Percentiles rank a stretch among this genome's conserved stretches.
phyloP scores from a whole-genome alignment of 2,329 filamentous ascomycete genomes.

The Botryotinia convoluta region DNA sequence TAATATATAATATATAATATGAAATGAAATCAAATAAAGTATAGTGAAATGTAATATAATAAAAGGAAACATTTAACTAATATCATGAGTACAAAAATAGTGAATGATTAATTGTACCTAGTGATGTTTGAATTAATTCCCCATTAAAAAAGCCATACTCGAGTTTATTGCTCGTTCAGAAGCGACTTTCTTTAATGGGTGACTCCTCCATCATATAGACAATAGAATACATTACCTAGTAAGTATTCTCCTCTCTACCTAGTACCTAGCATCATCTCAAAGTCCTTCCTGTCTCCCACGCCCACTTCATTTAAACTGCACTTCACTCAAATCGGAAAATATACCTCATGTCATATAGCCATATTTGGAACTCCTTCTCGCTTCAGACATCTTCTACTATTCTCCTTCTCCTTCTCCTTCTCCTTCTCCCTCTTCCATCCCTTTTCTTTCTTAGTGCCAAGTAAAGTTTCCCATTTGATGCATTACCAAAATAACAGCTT shows the following conservation, averaged over 20 bases:
- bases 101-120: not conserved
- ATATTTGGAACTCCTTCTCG: not conserved
- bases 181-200: not conserved
- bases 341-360: not conserved
- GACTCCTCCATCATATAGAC: not conserved
- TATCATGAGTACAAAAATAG: not conserved
- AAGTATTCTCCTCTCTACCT: not conserved
- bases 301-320: not conserved
- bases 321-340: not conserved
- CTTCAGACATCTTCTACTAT: not conserved
- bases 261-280: not conserved
- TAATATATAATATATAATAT: not conserved
- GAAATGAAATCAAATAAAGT: not conserved
- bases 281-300: not conserved
- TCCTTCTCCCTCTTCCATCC: not conserved
- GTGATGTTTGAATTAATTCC: not conserved
- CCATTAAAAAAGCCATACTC: not conserved
- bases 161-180: not conserved
- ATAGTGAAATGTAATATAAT: not conserved
- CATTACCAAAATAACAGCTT: not conserved
- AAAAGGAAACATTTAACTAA: not conserved
- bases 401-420: no score
- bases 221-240: not conserved
- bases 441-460: not conserved
- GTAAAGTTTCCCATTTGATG: not conserved